A percentile compares a stretch with the other conserved stretches of the same genome.
Evolutionary conservation across 2,329 filamentous ascomycete species (phyloP).

Genomic region (Endoconidiophora polonica): DNA sequence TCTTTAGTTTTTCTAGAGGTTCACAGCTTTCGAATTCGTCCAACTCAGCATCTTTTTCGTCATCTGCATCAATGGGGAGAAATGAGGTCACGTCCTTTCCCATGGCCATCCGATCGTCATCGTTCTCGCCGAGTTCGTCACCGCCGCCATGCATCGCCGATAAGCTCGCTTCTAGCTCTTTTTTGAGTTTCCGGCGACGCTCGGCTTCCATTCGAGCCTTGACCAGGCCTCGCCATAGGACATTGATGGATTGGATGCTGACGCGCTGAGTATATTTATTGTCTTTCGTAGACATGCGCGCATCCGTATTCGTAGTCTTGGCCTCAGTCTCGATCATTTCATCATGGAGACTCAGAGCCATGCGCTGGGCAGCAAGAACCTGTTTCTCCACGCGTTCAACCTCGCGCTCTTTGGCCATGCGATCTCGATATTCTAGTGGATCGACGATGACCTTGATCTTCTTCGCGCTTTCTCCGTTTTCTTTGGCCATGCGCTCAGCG

Average conservation of each 20-base stretch:
- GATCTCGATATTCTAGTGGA: conserved; percentile 55
- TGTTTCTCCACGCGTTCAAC: conserved; percentile 50
- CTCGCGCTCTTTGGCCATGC: conserved; percentile 55
- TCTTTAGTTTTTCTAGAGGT: conserved; percentile 46
- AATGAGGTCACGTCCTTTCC: conserved; percentile 39
- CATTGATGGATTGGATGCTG: conserved; percentile 33
- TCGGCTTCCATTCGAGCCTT: conserved; percentile 54
- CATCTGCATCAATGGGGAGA: conserved; percentile 49
- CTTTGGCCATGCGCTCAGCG: conserved; percentile 22
- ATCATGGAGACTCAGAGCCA: conserved; percentile 60
- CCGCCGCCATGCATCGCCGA: conserved; percentile 26
- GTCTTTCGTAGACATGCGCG: conserved; percentile 6
- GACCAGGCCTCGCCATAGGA: conserved; percentile 66
- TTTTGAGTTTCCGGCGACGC: conserved; percentile 45
- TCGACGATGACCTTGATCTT: conserved; percentile 23
- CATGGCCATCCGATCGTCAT: conserved; percentile 53
- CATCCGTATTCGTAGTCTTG: conserved; percentile 11
- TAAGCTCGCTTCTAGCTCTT: conserved; percentile 49
- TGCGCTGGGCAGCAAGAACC: conserved; percentile 62
- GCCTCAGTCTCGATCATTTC: conserved; percentile 22
- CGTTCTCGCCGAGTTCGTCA: conserved; percentile 26
- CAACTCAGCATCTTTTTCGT: conserved; percentile 66
- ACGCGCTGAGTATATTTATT: conserved; percentile 16
- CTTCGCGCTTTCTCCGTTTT: conserved; percentile 42
- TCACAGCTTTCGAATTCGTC: conserved; percentile 61